Conservation (phyloP, 495 filamentous ascomycete species). For the Neurospora tetraspora region DNA sequence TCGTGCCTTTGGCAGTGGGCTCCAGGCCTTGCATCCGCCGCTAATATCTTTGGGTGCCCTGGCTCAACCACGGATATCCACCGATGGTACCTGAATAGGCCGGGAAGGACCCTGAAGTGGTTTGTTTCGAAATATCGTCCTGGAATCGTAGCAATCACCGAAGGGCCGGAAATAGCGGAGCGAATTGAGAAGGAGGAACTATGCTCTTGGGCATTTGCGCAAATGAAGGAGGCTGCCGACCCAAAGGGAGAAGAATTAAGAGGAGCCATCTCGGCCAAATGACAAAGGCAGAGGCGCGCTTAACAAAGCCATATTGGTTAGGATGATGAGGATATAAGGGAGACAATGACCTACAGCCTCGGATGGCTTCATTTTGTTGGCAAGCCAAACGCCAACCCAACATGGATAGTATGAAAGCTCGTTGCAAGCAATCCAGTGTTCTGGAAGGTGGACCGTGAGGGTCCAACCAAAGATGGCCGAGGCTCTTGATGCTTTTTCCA, state of each 20-base stretch:
- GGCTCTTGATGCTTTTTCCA: constrained; percentile 23
- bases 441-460: too few species aligned
- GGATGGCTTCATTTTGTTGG: neutral
- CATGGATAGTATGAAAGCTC: neutral
- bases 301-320: neutral
- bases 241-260: constrained; percentile 3
- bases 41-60: neutral
- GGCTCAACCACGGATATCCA: constrained; percentile 1
- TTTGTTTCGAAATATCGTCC: constrained; percentile 21
- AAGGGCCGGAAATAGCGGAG: constrained; percentile 9
- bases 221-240: constrained; percentile 7
- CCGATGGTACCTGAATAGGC: neutral
- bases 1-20: neutral
- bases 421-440: neutral
- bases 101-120: constrained; percentile 5
- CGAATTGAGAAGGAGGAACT: constrained; percentile 18
- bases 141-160: constrained; percentile 12
- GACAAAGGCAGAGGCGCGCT: neutral
- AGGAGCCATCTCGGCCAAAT: constrained; percentile 2
- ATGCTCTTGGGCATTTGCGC: neutral
- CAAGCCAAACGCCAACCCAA: neutral
- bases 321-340: neutral
- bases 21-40: constrained; percentile 1
- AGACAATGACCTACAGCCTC: neutral
- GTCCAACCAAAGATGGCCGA: constrained; percentile 25